Evolutionary conservation across 2,329 filamentous ascomycete genomes (phyloP).

Genomic region (Botrytis cinerea): DNA sequence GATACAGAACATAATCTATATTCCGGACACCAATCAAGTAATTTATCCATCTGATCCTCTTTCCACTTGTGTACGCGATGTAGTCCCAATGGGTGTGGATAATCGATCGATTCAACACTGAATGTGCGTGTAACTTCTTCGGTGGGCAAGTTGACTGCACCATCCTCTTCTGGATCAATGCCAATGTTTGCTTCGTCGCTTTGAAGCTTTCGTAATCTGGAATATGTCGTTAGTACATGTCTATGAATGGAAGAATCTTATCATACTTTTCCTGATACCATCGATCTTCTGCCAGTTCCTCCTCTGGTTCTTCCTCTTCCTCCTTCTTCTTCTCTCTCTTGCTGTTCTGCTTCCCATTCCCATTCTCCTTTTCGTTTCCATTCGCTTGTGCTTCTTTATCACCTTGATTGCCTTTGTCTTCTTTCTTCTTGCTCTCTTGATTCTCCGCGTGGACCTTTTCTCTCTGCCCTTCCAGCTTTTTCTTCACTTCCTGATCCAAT

Average conservation of each 20-base stretch:
- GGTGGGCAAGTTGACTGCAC: conserved; percentile 36
- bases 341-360: conserved; percentile 25
- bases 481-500: conserved; percentile 23
- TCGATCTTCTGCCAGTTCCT: conserved; percentile 37
- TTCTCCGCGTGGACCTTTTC: neutral
- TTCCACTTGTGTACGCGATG: conserved; percentile 39
- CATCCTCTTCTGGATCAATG: conserved; percentile 30
- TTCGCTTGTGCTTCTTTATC: neutral
- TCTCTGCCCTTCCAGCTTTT: neutral
- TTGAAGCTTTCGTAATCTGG: conserved; percentile 34
- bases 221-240: neutral
- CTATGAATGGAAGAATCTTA: neutral
- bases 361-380: conserved; percentile 25
- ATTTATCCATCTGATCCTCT: conserved; percentile 29
- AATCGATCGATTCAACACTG: conserved; percentile 40
- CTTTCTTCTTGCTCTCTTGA: neutral
- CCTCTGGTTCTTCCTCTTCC: conserved; percentile 10
- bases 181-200: conserved; percentile 30
- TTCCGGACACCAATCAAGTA: conserved; percentile 38
- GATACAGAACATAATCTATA: conserved; percentile 33
- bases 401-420: neutral
- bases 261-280: conserved; percentile 39
- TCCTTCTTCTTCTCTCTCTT: conserved; percentile 24
- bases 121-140: conserved; percentile 39
- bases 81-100: conserved; percentile 40